Base-by-base conservation (phyloP, 139 green algal genomes). In the Tetradesmus lagerheimii region DNA sequence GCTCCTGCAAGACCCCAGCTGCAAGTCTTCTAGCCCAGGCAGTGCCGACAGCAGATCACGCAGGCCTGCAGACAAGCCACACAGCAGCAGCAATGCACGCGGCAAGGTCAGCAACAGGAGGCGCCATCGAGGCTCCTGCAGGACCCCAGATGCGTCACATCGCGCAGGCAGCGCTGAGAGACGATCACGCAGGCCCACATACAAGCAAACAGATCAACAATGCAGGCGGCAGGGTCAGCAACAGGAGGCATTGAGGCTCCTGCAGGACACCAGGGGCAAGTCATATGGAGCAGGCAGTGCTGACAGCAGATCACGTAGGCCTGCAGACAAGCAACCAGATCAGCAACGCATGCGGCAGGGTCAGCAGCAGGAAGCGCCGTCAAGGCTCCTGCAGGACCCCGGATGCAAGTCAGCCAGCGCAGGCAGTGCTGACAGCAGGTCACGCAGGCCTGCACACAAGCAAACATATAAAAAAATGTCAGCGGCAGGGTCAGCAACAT, bases 1-100 rank as follows among this genome's bases (percentile, higher is more conserved):
- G 38, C 83, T 67, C 64, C 83, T 64, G 50, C 83, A 88, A 1
- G 62, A 80, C 2, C 25, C 64, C 38, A 88, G 8, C 27, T 67
- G 38, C 38, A 88, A 14, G 1, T 80, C 64, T 4, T 57, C 41
- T 0, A 88, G 64, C 8, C 16, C 34, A 43, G 83, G 83, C 9
- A 88, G 83, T 6, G 83, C 64, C 41, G 83, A 80, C 64, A 88
- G 83, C 62, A 80, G 64, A 29, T 88, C 83, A 15, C 29, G 27
- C 37, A 88, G 8, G 18, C 83, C 83, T 88, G 47, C 80, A 74
- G 14, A 31, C 29, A 74, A n/a, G n/a, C n/a, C n/a, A n/a, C n/a
- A n/a, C n/a, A n/a, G 29, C 80, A 86, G 20, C n/a, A 38, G 53
- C 43, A 87, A 53, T 12, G n/a, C n/a, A n/a, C n/a, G 62, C 23